A percentile compares a stretch with the other conserved stretches of the same genome.
phyloP scores from a whole-genome alignment of 169 alveolate genomes.

The Plasmodium malariae region DNA sequence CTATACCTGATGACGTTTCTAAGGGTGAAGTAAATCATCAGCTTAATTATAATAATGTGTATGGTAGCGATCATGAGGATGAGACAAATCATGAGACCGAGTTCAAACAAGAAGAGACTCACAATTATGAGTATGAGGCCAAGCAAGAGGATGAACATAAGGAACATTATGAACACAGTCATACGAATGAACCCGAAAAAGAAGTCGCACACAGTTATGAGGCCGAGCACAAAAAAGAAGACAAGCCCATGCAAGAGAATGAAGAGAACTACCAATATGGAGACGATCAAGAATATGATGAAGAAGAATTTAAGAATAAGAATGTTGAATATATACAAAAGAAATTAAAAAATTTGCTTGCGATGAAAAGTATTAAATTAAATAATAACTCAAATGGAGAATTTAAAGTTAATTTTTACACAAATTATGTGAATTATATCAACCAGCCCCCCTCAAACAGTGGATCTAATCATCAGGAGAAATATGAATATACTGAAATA shows the following conservation, averaged over 20 bases:
- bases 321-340: constrained; percentile 1
- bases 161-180: background rate
- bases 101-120: background rate
- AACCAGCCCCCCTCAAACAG: background rate
- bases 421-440: constrained; percentile 31
- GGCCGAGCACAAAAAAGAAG: background rate
- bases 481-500: background rate
- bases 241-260: background rate
- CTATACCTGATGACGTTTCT: too few relatives aligned
- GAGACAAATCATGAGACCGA: background rate
- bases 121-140: constrained; percentile 3
- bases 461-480: background rate
- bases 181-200: background rate
- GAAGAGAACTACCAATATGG: background rate
- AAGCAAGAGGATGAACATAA: background rate
- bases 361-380: constrained; percentile 20
- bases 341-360: constrained; percentile 13
- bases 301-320: constrained; percentile 8
- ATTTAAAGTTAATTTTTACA: constrained; percentile 22
- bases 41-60: too few relatives aligned
- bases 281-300: too few relatives aligned
- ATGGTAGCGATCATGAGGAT: background rate
- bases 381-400: constrained; percentile 53
- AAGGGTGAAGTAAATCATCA: too few relatives aligned
- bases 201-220: background rate